Evolutionary conservation across 768 basidiomycete genomes (phyloP), one percentile per base, ranked within the genome.

Genomic region (Hypholoma fasciculare): DNA sequence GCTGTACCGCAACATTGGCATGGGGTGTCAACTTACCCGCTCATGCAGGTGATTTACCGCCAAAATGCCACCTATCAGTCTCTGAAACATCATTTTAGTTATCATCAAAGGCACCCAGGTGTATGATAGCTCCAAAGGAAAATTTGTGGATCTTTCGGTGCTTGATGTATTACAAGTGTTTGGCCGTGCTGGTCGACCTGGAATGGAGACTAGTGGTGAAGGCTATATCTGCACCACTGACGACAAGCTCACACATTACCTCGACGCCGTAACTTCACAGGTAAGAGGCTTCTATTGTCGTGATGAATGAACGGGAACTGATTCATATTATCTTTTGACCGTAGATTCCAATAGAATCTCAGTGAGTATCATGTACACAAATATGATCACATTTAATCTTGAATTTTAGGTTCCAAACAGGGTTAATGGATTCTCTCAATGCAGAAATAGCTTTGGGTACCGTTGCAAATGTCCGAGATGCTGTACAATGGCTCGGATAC

Each of bases 1-100:
- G 94, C 72, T 99, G 97, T 77, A 99, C 97, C 2, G 94, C 97
- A 5, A 99, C 97, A 2, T 80, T 99, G 43, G 97, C 97, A 4
- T 99, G 97, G 97, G 97, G 97, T 74, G 97, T 99, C 64, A 99
- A 99, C 72, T 77, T 99, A 61, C 97, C 97, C 36, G 97, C 97
- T 16, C 96, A 98, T 74, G 97, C 97, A 56, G 94, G 92, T 92
- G 61, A 61, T 48, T 48, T 52, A 20, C 50, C 47, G 58, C 20
- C 13, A 13, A 12, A 47, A 34, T 44, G 26, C 27, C 40, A 19
- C 40, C 61, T 52, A 61, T 55, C 17, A 16, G 17, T 42, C 40
- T 44, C 49, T 62, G 27, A 61, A 39, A 14, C 17, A 7, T 46
- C 54, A 36, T 26, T 52, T 7, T 39, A 92, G 96, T 97, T 54